Percentiles rank a stretch among this genome's conserved stretches.
Conservation (phyloP, 1,284 basidiomycete genomes). For the Sporisorium scitamineum region DNA sequence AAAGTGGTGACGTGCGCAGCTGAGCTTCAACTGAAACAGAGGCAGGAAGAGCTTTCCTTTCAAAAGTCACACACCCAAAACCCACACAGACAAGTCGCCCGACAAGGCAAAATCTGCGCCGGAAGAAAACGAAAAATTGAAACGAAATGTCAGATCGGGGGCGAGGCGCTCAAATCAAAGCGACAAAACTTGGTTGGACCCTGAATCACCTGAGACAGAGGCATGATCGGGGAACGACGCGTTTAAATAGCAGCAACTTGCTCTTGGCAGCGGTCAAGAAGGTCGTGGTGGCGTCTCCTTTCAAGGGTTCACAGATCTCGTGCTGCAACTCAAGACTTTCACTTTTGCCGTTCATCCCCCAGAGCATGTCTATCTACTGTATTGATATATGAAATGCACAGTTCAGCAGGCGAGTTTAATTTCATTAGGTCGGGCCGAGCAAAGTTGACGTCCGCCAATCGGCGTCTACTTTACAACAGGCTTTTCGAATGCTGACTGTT, state of each 20-base stretch:
- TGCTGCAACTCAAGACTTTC: neutral
- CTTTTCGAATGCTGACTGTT: neutral
- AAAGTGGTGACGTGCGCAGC: neutral
- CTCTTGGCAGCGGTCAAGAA: neutral
- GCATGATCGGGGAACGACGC: neutral
- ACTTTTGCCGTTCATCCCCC: too few species aligned
- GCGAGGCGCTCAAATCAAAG: neutral
- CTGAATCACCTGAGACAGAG: slow-evolving; percentile 7
- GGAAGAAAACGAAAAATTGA: neutral
- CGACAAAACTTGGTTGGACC: neutral
- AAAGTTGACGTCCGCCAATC: neutral
- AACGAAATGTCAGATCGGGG: slow-evolving; percentile 2
- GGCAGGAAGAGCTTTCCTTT: neutral
- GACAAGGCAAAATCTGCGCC: neutral
- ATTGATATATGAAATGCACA: too few species aligned
- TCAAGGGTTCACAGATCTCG: neutral
- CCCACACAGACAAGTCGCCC: too few species aligned
- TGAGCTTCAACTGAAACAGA: too few species aligned
- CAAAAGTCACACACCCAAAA: too few species aligned
- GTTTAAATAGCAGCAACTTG: neutral
- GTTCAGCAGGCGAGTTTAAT: too few species aligned
- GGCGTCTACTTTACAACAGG: neutral
- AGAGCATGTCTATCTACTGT: too few species aligned
- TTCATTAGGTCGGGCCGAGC: neutral
- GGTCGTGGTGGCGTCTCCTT: neutral